Percentiles rank a stretch among this genome's conserved stretches.
phyloP scores from a whole-genome alignment of 2,329 filamentous ascomycete genomes.

The Colletotrichum incanum region DNA sequence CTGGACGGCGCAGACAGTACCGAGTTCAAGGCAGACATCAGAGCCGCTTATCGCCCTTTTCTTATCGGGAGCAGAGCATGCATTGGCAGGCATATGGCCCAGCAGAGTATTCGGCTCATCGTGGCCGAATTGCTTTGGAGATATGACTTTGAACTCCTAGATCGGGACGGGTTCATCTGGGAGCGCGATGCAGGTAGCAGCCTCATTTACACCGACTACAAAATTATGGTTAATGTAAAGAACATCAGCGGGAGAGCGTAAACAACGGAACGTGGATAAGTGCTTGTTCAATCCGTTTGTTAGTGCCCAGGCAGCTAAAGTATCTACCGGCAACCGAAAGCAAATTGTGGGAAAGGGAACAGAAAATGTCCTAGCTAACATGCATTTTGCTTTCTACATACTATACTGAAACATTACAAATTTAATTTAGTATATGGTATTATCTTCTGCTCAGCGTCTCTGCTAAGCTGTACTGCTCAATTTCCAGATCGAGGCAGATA shows the following conservation, averaged over 20 bases:
- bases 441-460: too few species aligned
- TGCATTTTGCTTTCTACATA: too few species aligned
- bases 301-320: too few species aligned
- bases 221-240: neutral
- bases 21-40: neutral
- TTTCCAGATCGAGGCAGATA: too few species aligned
- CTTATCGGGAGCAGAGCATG: neutral
- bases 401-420: too few species aligned
- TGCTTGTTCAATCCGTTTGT: too few species aligned
- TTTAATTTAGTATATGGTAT: too few species aligned
- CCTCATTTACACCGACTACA: constrained; percentile 7
- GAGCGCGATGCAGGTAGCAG: neutral
- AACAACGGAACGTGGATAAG: too few species aligned
- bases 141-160: neutral
- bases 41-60: constrained; percentile 6
- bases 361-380: too few species aligned
- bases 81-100: neutral
- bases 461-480: too few species aligned
- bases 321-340: too few species aligned
- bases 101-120: neutral
- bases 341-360: too few species aligned
- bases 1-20: neutral
- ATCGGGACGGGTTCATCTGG: neutral
- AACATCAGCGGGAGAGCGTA: neutral
- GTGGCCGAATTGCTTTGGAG: neutral